Evolutionary conservation across 2,329 filamentous ascomycete species (phyloP).

Genomic region (Hansfordia pulvinata): DNA sequence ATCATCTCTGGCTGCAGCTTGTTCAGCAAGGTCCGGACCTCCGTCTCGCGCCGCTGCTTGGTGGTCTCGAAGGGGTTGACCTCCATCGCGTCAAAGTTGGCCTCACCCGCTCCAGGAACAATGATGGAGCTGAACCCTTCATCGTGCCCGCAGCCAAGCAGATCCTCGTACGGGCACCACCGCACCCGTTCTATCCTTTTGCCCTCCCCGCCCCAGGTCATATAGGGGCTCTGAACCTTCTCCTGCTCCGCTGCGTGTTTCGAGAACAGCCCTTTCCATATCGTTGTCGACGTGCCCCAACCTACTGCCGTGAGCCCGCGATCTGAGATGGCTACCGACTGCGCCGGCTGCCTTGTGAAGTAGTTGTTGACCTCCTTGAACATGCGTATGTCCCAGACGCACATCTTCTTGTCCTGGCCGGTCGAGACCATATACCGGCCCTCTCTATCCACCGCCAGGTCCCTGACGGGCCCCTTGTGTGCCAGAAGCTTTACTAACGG

Average conservation of each 20-base stretch:
- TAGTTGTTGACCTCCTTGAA: slow-evolving; percentile 89
- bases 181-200: slow-evolving; percentile 64
- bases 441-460: slow-evolving; percentile 73
- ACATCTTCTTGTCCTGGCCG: slow-evolving; percentile 81
- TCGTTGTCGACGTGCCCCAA: slow-evolving; percentile 76
- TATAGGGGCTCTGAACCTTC: slow-evolving; percentile 79
- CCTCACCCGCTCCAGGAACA: slow-evolving; percentile 87
- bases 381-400: slow-evolving; percentile 92
- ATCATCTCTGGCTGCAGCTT: slow-evolving; percentile 98
- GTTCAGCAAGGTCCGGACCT: slow-evolving; percentile 82
- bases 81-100: slow-evolving; percentile 91
- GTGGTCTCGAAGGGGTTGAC: slow-evolving; percentile 88
- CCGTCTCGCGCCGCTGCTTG: slow-evolving; percentile 84
- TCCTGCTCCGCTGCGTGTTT: slow-evolving; percentile 57
- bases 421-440: slow-evolving; percentile 93
- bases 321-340: slow-evolving; percentile 79
- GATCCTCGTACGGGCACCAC: slow-evolving; percentile 93
- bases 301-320: slow-evolving; percentile 77
- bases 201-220: slow-evolving; percentile 84
- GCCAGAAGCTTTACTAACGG: slow-evolving; percentile 85
- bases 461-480: slow-evolving; percentile 78
- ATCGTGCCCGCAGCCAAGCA: slow-evolving; percentile 75
- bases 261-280: slow-evolving; percentile 85
- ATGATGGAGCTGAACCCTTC: slow-evolving; percentile 81
- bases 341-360: slow-evolving; percentile 68